phyloP scores from a whole-genome alignment of 2,329 filamentous ascomycete genomes.

The Magnaporthiopsis rhizophila region DNA sequence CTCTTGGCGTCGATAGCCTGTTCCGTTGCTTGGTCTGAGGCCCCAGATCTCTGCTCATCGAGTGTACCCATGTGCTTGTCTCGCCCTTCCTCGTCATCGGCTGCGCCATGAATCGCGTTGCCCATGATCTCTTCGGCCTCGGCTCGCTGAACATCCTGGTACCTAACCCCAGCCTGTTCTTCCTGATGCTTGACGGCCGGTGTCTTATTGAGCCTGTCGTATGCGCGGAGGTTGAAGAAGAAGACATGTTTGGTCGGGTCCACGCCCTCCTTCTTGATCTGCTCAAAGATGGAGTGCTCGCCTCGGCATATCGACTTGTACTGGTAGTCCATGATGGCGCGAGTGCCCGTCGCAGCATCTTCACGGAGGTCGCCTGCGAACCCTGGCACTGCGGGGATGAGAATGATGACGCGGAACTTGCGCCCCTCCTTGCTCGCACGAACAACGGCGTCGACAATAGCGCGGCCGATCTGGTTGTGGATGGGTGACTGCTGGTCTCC shows the following conservation, averaged over 20 bases:
- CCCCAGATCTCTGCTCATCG: slow-evolving; percentile 23
- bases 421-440: slow-evolving; percentile 71
- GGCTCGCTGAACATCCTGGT: slow-evolving; percentile 79
- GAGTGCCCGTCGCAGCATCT: slow-evolving; percentile 73
- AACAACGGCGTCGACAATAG: slow-evolving; percentile 87
- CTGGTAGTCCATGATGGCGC: slow-evolving; percentile 98
- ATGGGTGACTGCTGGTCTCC: slow-evolving; percentile 80
- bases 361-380: slow-evolving; percentile 88
- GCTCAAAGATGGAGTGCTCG: slow-evolving; percentile 81
- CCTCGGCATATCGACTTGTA: slow-evolving; percentile 94
- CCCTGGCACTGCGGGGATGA: slow-evolving; percentile 87
- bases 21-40: slow-evolving; percentile 28
- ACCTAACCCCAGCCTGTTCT: slow-evolving; percentile 68
- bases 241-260: slow-evolving; percentile 78
- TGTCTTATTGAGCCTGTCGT: slow-evolving; percentile 85
- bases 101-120: slow-evolving; percentile 56
- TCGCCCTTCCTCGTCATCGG: slow-evolving; percentile 34
- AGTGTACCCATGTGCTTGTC: slow-evolving; percentile 41
- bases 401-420: slow-evolving; percentile 83
- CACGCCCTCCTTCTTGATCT: slow-evolving; percentile 62
- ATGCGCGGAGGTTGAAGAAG: slow-evolving; percentile 87
- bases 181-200: slow-evolving; percentile 66
- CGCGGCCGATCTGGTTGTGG: slow-evolving; percentile 76
- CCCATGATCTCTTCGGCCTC: slow-evolving; percentile 85
- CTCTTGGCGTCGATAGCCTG: slow-evolving; percentile 39